These are phyloP conservation scores for Ustilago curta DNA, from an alignment of 1,284 basidiomycete species.

Conservation along the genomic window DNA sequence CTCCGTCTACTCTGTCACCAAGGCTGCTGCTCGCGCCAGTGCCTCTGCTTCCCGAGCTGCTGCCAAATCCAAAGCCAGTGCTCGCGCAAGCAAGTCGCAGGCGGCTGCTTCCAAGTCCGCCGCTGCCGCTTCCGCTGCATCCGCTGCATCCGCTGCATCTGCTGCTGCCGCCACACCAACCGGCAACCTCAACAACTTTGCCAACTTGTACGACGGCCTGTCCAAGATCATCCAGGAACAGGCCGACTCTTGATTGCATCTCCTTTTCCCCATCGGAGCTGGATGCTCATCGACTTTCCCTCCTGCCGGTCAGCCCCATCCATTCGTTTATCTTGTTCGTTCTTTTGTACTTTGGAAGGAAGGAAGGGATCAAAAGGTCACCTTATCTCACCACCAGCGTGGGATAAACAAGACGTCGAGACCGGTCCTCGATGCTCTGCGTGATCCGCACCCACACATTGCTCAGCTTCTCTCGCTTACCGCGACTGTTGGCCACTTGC, in stretches of 20 bases:
- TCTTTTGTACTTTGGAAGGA: conserved; percentile 25
- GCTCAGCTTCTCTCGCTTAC: conserved; percentile 4
- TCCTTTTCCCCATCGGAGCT: not conserved
- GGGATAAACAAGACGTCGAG: conserved; percentile 6
- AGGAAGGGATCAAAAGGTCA: conserved; percentile 24
- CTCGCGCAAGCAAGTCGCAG: conserved; percentile 36
- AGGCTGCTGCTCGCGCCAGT: conserved; percentile 45
- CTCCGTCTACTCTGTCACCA: conserved; percentile 47
- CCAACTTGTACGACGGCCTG: conserved; percentile 60
- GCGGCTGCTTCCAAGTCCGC: conserved; percentile 29
- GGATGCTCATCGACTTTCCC: conserved; percentile 32
- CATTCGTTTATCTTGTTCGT: conserved; percentile 8
- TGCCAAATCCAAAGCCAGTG: conserved; percentile 33
- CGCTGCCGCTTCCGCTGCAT: conserved; percentile 25
- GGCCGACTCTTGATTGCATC: conserved; percentile 24
- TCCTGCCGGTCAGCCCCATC: conserved; percentile 30
- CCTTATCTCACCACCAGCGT: not conserved
- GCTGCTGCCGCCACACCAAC: conserved; percentile 46
- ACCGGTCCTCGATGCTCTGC: conserved; percentile 28
- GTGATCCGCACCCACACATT: conserved; percentile 6
- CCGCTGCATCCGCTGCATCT: conserved; percentile 21
- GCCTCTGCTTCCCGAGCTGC: conserved; percentile 36
- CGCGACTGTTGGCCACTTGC: conserved; percentile 4
- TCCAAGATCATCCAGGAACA: conserved; percentile 61
- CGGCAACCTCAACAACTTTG: conserved; percentile 64